Percentiles rank a stretch among this genome's conserved stretches.
phyloP scores from a whole-genome alignment of 1,284 basidiomycete species.

The Paramarasmius palmivorus region DNA sequence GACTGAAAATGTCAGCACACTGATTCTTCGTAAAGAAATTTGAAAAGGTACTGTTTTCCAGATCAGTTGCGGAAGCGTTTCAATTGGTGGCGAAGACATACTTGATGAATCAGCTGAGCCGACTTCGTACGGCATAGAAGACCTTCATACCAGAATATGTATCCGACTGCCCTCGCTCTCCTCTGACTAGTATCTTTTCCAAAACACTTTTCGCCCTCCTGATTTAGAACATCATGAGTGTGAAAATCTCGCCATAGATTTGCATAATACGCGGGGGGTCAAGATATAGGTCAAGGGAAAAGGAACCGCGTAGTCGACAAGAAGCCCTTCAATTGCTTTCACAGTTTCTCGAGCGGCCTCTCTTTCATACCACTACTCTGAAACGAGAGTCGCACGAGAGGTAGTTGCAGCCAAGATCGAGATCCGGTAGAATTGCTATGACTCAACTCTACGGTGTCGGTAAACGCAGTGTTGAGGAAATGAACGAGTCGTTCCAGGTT shows the following conservation, averaged over 20 bases:
- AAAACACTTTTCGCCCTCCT: conserved; percentile 70
- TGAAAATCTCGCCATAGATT: conserved; percentile 71
- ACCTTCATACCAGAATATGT: conserved; percentile 53
- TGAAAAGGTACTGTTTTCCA: conserved; percentile 59
- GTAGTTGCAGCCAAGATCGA: conserved; percentile 63
- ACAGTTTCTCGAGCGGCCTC: conserved; percentile 48
- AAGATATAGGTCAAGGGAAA: conserved; percentile 85
- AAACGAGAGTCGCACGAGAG: conserved; percentile 75
- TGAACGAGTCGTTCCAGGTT: conserved; percentile 83
- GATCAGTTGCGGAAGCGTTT: conserved; percentile 11
- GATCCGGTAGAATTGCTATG: conserved; percentile 34
- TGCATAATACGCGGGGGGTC: conserved; percentile 56
- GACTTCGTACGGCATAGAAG: conserved; percentile 73
- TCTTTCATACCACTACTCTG: conserved; percentile 47
- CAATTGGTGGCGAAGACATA: conserved; percentile 47
- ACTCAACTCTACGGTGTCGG: conserved; percentile 61
- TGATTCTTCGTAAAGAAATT: conserved; percentile 78
- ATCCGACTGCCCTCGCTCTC: conserved; percentile 32
- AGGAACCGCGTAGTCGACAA: conserved; percentile 75
- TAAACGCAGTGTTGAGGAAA: conserved; percentile 77
- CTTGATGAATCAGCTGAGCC: conserved; percentile 84
- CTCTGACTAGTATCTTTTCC: conserved; percentile 66
- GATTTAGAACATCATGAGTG: conserved; percentile 78
- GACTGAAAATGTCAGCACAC: no score
- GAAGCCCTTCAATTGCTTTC: conserved; percentile 64